Conservation (phyloP, 2,329 filamentous ascomycete species). For the Pseudocercospora fuligena region DNA sequence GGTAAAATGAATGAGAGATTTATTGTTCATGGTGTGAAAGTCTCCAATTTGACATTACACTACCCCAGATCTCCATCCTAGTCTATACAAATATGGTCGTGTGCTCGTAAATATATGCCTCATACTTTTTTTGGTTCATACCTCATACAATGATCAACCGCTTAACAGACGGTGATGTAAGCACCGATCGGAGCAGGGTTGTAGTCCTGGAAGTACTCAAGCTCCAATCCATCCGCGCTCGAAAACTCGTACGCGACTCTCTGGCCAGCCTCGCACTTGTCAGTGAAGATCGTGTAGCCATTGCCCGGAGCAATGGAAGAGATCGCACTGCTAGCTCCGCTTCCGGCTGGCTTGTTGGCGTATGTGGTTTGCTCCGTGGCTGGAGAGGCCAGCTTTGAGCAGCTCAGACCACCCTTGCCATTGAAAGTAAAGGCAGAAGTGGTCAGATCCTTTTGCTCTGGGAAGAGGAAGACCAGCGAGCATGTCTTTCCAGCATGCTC, state of each 20-base stretch:
- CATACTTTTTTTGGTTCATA: not conserved
- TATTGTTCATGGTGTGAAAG: not conserved
- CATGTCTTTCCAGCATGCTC: slow-evolving; percentile 63
- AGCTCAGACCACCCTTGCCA: slow-evolving; percentile 28
- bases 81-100: not conserved
- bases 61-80: not conserved
- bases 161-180: slow-evolving; percentile 37
- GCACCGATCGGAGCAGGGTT: slow-evolving; percentile 34
- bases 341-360: slow-evolving; percentile 42
- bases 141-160: not conserved
- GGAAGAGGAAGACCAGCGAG: slow-evolving; percentile 69
- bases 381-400: slow-evolving; percentile 48
- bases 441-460: slow-evolving; percentile 60
- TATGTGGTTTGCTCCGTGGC: slow-evolving; percentile 59
- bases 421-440: slow-evolving; percentile 61
- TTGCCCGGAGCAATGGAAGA: slow-evolving; percentile 19
- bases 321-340: slow-evolving; percentile 8
- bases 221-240: slow-evolving; percentile 20
- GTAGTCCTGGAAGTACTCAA: slow-evolving; percentile 26
- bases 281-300: slow-evolving; percentile 23
- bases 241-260: slow-evolving; percentile 19
- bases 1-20: not conserved
- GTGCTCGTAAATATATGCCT: slow-evolving; percentile 5
- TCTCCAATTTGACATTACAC: not conserved
- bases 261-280: slow-evolving; percentile 23